Evolutionary conservation across 2,329 filamentous ascomycete genomes (phyloP), one percentile per base, ranked within the genome.

Genomic region (Phoma herbarum): DNA sequence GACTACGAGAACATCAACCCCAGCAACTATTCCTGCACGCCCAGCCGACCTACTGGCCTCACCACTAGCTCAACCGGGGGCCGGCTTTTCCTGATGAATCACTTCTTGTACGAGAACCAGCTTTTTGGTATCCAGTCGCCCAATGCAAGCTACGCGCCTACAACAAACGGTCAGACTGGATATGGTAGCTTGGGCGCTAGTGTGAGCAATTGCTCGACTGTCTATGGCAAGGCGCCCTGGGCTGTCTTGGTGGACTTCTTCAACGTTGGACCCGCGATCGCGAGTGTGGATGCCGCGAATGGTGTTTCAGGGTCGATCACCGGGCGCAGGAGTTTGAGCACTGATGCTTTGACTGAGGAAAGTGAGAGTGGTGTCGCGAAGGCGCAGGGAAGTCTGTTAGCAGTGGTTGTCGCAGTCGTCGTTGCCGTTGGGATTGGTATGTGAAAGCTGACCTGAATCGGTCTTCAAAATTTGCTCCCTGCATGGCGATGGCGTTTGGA

Each of bases 221-320:
- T 93, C 87, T 94, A 89, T 81, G 57, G 84, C n/a, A 76, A 79
- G 26, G 80, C 83, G 48, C 90, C 91, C n/a, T 87, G 83, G 3
- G 93, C 92, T 67, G 83, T 92, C 20, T 82, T 95, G 10, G 90
- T 94, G 1, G 91, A 96, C 76, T 94, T 92, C 75, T 93, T 88
- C 75, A 88, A 91, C 73, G 82, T 88, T 59, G 91, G 89, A 0
- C 86, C 89, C 0, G 85, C 90, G 29, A 86, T 95, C 53, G 80
- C 82, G 7, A 88, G 88, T 0, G 88, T 90, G 2, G 91, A 95
- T 76, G 89, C 67, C 44, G 77, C 92, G 69, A 96, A 95, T 75
- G 80, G 81, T 4, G 80, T 86, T n/a, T 76, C 73, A 3, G 51
- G 56, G 8, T 59, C 70, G 3, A 31, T 56, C 14, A 57, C 57